Conservation (phyloP, 2,329 filamentous ascomycete genomes). For the Fusarium marasasianum region DNA sequence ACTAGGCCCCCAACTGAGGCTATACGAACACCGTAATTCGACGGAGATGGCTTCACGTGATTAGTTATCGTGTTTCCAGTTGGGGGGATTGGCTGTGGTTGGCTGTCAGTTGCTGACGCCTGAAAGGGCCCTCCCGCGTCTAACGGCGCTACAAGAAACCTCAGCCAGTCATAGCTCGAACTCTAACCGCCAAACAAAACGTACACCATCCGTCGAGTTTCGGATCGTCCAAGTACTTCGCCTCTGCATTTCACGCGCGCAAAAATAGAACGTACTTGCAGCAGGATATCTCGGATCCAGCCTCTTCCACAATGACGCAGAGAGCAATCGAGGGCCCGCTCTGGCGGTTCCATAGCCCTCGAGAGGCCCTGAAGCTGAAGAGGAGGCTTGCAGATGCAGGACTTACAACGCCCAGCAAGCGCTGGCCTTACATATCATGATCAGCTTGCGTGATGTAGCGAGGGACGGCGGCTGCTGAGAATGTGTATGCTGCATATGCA, state of each 20-base stretch:
- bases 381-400: constrained; percentile 36
- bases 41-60: constrained; percentile 20
- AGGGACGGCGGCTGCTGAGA: constrained; percentile 19
- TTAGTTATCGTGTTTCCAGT: background rate
- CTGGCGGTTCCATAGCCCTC: constrained; percentile 24
- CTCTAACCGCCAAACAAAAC: constrained; percentile 40
- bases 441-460: constrained; percentile 7
- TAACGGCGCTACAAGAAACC: constrained; percentile 29
- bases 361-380: constrained; percentile 24
- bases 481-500: constrained; percentile 1
- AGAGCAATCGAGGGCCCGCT: constrained; percentile 19
- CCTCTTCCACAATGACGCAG: constrained; percentile 27
- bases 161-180: constrained; percentile 37
- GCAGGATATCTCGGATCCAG: constrained; percentile 11
- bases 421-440: constrained; percentile 17
- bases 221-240: constrained; percentile 9
- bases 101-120: constrained; percentile 25
- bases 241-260: background rate
- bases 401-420: constrained; percentile 33
- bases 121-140: constrained; percentile 24
- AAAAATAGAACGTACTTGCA: constrained; percentile 31
- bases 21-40: constrained; percentile 26
- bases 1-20: constrained; percentile 19
- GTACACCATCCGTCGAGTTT: constrained; percentile 20
- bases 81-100: constrained; percentile 34